Base-by-base conservation (phyloP, 129 eudicot species). In the Arctium minus region DNA sequence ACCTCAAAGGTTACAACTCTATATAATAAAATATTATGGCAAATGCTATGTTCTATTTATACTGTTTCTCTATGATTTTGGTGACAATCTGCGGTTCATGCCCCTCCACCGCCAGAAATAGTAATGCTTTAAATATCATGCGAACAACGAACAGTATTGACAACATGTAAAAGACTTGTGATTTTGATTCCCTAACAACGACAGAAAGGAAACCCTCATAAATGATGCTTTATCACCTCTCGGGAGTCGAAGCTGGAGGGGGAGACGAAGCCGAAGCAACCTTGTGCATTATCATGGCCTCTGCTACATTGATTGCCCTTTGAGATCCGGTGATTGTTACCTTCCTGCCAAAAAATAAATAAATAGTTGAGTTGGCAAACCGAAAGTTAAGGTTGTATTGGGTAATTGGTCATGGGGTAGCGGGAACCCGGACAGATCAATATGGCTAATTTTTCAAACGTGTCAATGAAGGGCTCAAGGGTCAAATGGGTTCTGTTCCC, bases 301-400 rank as follows among this genome's bases (percentile, higher is more conserved):
- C 97, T 1, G 99, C 97, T 44, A 86, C 80, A 74, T 88, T 88
- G 75, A 96, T 89, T 70, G 99, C 93, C 77, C 93, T 88, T 77
- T 91, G 91, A 30, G 98, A 87, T 73, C 97, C 99, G 0, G 89
- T 91, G 77, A 96, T 93, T 3, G 97, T 95, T 71, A 95, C 98
- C 87, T 91, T 95, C 97, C 97, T 95, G 89, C 86, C 84, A 75
- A 5, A 39, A 39, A 50, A 3, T 15, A 35, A 15, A 42, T 67
- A 68, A 69, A 68, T 35, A 60, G 17, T 5, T 60, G 68, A 17
- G 27, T 22, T 50, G 64, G 7, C 65, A 13, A 13, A 53, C 65
- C 22, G 7, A 53, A 53, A 53, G 65, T 53, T 50, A 50, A 48
- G 64, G n/a, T 62, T 18, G 70, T 22, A 22, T 62, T n/a, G 7